These are phyloP conservation scores for Mimosa pudica DNA, from an alignment of 306 rosid species.

Conservation along the genomic window DNA sequence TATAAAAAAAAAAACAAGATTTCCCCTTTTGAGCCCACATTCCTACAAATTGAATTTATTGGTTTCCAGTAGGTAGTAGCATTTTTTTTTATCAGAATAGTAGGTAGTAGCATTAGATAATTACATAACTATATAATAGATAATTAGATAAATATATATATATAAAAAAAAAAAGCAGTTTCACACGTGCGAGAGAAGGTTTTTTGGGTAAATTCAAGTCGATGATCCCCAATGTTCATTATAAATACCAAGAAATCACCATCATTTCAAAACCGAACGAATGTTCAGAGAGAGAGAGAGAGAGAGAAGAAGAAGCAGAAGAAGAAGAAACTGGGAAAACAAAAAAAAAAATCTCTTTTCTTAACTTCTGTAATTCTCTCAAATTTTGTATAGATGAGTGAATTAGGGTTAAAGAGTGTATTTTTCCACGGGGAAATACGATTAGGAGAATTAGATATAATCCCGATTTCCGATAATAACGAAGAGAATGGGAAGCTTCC, in stretches of 20 bases:
- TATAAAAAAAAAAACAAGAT: no score
- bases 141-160: no score
- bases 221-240: not conserved
- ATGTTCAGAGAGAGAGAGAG: not conserved
- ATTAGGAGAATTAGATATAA: slow-evolving; percentile 82
- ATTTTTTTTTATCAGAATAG: no score
- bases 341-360: no score
- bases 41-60: no score
- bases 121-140: no score
- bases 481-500: slow-evolving; percentile 72
- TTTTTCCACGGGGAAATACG: slow-evolving; percentile 70
- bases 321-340: slow-evolving; percentile 14
- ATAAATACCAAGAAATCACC: slow-evolving; percentile 21
- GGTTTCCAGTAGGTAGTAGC: no score
- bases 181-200: slow-evolving; percentile 21
- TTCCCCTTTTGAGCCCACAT: no score
- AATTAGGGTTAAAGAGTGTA: slow-evolving; percentile 75
- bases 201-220: slow-evolving; percentile 30
- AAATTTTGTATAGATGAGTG: slow-evolving; percentile 52
- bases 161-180: not conserved
- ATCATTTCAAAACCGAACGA: slow-evolving; percentile 18
- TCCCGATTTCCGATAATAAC: slow-evolving; percentile 49
- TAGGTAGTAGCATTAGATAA: no score
- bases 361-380: no score
- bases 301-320: not conserved